Evolutionary conservation across 805 yeast genomes (phyloP), one percentile per base, ranked within the genome.

Genomic region (Saitoella complicata): DNA sequence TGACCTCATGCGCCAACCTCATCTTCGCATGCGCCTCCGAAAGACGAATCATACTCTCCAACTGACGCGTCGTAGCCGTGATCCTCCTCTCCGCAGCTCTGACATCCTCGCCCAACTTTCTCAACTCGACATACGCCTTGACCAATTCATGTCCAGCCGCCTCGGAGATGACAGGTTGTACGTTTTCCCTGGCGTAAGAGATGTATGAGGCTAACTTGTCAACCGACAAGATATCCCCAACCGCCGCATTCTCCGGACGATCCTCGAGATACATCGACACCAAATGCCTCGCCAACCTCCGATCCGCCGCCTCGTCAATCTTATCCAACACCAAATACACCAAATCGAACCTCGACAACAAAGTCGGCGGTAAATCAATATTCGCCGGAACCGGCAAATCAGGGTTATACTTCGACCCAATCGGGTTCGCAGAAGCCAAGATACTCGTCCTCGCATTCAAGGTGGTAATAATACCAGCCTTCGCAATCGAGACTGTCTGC

Each of bases 11-110:
- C 1, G 88, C 72, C 32, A 91, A 68, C 54, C 95, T 76, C 94
- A 91, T 83, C 64, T 86, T 87, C 1, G 99, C 98, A 60, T 91
- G 97, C 0, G 97, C 98, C 64, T 91, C 98, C 0, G 94, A 64
- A 43, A 91, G 69, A 58, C 98, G 76, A 52, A 88, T 87, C 94
- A 91, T 84, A 43, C 93, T 79, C 63, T 91, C 98, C 46, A 91
- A 69, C 61, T 91, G 98, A 64, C 99, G 75, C 1, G 99, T 88
- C 0, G 99, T 91, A 4, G 99, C 99, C 0, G 99, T 91, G 53
- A 91, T 82, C 54, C 99, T 70, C 62, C 80, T 82, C 50, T 91
- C 97, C 8, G 85, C 69, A 1, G 86, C 67, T 47, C 95, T 69
- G 5, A 80, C 73, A 58, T 86, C 97, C 57, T 91, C 97, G 44